Evolutionary conservation across 2,329 filamentous ascomycete species (phyloP).

Genomic region (Zasmidium cellare): DNA sequence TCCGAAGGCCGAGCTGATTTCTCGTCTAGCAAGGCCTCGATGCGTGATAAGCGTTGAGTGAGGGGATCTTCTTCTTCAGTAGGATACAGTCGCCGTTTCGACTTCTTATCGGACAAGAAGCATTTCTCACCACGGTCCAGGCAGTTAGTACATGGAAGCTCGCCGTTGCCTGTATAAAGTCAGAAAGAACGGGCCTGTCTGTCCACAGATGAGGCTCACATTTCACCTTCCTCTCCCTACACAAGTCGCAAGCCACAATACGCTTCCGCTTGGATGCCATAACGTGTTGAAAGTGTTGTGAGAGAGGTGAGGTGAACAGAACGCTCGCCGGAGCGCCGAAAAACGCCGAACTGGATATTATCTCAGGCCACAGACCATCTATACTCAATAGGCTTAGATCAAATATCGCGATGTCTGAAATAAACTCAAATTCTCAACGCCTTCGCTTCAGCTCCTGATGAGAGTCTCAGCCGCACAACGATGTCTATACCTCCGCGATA

Average conservation of each 20-base stretch:
- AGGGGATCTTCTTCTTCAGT: background rate
- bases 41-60: background rate
- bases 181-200: no score
- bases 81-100: background rate
- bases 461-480: no score
- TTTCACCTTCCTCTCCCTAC: background rate
- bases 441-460: no score
- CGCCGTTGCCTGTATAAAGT: background rate
- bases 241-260: background rate
- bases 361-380: no score
- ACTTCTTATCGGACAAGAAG: background rate
- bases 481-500: no score
- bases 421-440: no score
- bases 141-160: background rate
- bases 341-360: background rate
- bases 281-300: background rate
- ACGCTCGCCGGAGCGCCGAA: background rate
- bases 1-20: background rate
- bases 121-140: background rate
- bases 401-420: no score
- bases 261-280: background rate
- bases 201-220: no score
- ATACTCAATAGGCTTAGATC: no score
- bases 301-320: background rate
- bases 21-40: background rate